A percentile compares a stretch with the other conserved stretches of the same genome.
These are phyloP conservation scores for Apophysomyces elegans DNA, from an alignment of 371 early-diverging fungal species.

Conservation along the genomic window DNA sequence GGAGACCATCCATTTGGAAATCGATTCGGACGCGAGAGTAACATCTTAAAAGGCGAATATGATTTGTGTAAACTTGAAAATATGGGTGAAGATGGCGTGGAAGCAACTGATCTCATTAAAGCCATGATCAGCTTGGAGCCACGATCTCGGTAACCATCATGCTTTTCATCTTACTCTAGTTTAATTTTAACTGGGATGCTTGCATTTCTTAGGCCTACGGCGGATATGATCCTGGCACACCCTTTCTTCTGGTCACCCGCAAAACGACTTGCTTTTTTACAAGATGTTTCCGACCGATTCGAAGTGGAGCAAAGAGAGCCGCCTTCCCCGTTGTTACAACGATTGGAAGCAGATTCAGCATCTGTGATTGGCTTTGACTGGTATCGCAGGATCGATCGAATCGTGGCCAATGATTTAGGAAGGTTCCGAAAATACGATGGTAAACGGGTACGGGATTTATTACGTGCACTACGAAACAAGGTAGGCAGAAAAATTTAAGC, in stretches of 20 bases:
- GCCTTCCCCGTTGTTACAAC: slow-evolving; percentile 66
- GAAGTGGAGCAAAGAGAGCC: slow-evolving; percentile 85
- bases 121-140: slow-evolving; percentile 87
- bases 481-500: slow-evolving; percentile 40
- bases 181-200: too few species aligned
- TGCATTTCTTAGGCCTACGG: slow-evolving; percentile 63
- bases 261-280: slow-evolving; percentile 85
- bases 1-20: slow-evolving; percentile 98
- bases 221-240: slow-evolving; percentile 77
- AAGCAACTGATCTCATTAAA: slow-evolving; percentile 88
- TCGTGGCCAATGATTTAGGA: slow-evolving; percentile 81
- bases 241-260: slow-evolving; percentile 94
- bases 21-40: slow-evolving; percentile 83
- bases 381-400: slow-evolving; percentile 81
- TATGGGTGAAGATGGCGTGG: slow-evolving; percentile 72
- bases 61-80: slow-evolving; percentile 72
- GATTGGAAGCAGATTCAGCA: slow-evolving; percentile 65
- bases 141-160: slow-evolving; percentile 55
- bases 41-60: slow-evolving; percentile 78
- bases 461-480: slow-evolving; percentile 94
- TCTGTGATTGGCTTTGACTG: slow-evolving; percentile 79
- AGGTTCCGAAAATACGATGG: slow-evolving; percentile 94
- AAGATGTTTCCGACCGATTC: slow-evolving; percentile 94
- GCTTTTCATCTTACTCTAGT: too few species aligned
- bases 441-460: slow-evolving; percentile 79